A percentile compares a stretch with the other conserved stretches of the same genome.
phyloP scores from a whole-genome alignment of 176 grass and related monocot species.

The Eremochloa ophiuroides region DNA sequence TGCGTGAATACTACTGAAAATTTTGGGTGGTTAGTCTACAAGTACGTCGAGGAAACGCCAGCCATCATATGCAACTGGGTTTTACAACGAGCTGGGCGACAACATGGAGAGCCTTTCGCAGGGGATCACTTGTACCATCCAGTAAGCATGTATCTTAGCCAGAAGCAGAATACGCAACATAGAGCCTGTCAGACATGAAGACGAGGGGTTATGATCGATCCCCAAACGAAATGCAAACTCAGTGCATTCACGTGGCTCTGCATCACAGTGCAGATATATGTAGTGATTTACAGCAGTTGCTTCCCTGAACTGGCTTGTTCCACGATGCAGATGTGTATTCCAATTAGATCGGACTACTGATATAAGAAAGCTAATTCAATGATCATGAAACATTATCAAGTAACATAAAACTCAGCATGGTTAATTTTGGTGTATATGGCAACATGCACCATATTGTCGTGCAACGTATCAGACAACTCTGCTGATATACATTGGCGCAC shows the following conservation, averaged over 20 bases:
- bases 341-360: background rate
- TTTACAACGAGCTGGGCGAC: background rate
- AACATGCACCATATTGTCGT: background rate
- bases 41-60: background rate
- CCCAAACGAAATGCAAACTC: background rate
- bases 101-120: background rate
- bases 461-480: background rate
- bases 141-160: conserved; percentile 77
- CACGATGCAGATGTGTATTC: background rate
- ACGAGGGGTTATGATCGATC: background rate
- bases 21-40: conserved; percentile 1
- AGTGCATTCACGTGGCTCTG: background rate
- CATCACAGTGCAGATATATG: background rate
- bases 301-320: background rate
- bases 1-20: conserved; percentile 1
- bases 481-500: background rate
- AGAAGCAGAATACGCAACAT: conserved; percentile 85
- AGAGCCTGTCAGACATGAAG: conserved; percentile 59
- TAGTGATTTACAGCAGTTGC: background rate
- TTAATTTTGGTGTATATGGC: background rate
- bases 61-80: background rate
- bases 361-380: background rate
- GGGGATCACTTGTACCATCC: conserved; percentile 94
- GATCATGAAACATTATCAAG: background rate
- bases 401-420: background rate